Evolutionary conservation across 257 asterid genomes (phyloP).

Genomic region (Anisodus tanguticus): DNA sequence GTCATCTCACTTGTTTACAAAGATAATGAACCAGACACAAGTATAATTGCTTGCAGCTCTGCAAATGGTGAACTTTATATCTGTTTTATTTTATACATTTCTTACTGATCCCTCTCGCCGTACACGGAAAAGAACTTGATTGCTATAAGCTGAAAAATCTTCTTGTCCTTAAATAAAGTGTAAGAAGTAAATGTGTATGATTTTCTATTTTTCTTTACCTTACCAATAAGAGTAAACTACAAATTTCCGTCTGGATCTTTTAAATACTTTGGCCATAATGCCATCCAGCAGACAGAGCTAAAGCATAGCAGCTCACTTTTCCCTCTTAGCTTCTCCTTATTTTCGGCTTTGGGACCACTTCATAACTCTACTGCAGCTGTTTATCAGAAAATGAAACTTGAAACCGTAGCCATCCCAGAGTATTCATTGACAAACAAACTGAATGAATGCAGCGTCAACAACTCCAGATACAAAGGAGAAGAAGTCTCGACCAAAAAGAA

Average conservation of each 20-base stretch:
- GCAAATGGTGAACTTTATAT: not conserved
- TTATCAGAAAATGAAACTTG: not conserved
- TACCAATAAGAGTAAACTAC: not conserved
- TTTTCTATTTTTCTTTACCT: not conserved
- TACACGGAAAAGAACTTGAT: not conserved
- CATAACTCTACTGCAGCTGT: not conserved
- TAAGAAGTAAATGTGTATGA: not conserved
- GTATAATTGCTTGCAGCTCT: not conserved
- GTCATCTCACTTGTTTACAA: constrained; percentile 10
- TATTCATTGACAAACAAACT: no score
- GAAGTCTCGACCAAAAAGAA: not conserved
- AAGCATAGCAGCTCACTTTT: constrained; percentile 10
- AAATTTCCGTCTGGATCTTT: not conserved
- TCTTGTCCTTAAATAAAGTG: constrained; percentile 7
- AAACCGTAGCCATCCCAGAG: no score
- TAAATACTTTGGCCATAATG: constrained; percentile 13
- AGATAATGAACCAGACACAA: not conserved
- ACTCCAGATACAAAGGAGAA: not conserved
- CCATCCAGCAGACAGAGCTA: not conserved
- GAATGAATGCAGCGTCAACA: not conserved
- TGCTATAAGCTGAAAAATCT: not conserved
- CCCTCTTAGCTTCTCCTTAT: not conserved
- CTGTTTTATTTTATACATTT: not conserved
- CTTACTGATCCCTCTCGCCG: not conserved
- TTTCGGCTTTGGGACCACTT: not conserved